Base-by-base conservation (phyloP, 2,329 filamentous ascomycete species). In the Microcyclosporella mali region DNA sequence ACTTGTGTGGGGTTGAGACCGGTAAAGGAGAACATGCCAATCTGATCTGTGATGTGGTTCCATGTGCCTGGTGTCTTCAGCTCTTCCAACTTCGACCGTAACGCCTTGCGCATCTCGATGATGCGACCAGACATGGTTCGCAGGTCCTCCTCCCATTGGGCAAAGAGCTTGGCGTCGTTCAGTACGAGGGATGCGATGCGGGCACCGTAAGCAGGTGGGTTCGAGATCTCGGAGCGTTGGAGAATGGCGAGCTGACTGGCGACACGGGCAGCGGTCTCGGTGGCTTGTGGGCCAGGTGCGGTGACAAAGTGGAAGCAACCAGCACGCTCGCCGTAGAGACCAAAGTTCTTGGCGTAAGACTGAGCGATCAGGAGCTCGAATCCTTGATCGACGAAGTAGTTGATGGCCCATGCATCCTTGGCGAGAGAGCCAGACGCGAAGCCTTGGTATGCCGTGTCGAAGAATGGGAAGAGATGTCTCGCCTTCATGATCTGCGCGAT, bases 1-100 rank as follows among this genome's bases (percentile, higher is more conserved):
- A 90, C 86, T 64, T 92, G 86, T 49, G 77, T 63, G 69, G 88
- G 84, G 10, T 66, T 77, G 63, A 94, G 69, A 10, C 87, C 87
- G 1, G 87, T 94, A 66, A 94, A 98, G 66, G 84, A 90, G 72
- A 98, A 98, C 92, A 98, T 98, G 71, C 92, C 92, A 63, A 98
- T 98, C 76, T 98, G 92, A 59, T 94, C 86, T 12, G 89, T 95
- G 65, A 98, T 94, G 70, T 98, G 92, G 62, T 89, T 87, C 92
- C 92, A 98, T 11, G 78, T 84, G 25, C 90, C 90, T 0, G 90
- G 90, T 0, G 92, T 95, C 21, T 79, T 80, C 46, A 90, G 77
- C 60, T 82, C 79, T 70, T 97, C 90, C 9, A 98, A 79, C 67
- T 89, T 87, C 43, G 72, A 70, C 38, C 87, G 79, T 56, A 98